Percentiles rank a stretch among this genome's conserved stretches.
These are phyloP conservation scores for Xylaria sp. DNA, from an alignment of 2,329 filamentous ascomycete genomes.

Conservation along the genomic window DNA sequence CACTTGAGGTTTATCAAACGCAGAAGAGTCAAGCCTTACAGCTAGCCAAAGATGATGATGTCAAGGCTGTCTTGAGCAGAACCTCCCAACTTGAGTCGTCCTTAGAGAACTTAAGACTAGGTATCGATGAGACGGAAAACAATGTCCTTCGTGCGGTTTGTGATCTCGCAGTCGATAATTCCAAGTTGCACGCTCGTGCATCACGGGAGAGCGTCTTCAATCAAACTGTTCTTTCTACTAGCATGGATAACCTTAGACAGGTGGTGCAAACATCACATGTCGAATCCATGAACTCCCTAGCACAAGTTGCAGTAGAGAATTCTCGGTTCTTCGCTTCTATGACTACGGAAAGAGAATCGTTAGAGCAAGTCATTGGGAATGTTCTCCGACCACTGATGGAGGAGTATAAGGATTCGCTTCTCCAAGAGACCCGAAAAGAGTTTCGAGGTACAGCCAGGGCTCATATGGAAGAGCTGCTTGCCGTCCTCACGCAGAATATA, in stretches of 20 bases:
- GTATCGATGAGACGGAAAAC: not conserved
- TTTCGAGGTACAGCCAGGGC: constrained; percentile 25
- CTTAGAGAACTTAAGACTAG: not conserved
- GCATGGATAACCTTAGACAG: not conserved
- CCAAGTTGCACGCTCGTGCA: not conserved
- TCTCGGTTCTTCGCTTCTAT: constrained; percentile 22
- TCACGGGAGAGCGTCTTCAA: not conserved
- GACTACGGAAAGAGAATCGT: constrained; percentile 21
- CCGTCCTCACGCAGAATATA: not conserved
- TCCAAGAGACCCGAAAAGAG: constrained; percentile 28
- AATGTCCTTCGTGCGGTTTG: not conserved
- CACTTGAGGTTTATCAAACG: not conserved
- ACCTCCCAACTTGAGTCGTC: not conserved
- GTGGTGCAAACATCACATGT: not conserved
- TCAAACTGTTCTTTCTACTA: not conserved
- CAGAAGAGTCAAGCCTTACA: not conserved
- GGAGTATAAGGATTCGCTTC: constrained; percentile 31
- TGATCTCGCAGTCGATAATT: not conserved
- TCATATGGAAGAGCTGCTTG: constrained; percentile 10
- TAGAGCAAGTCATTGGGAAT: not conserved
- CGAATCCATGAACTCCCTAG: not conserved
- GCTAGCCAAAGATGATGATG: not conserved
- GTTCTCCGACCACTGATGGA: constrained; percentile 31
- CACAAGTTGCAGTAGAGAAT: constrained; percentile 25
- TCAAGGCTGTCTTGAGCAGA: not conserved